Percentiles rank a stretch among this genome's conserved stretches.
These are phyloP conservation scores for Corymbia citriodora DNA, from an alignment of 441 rosid species.

Conservation along the genomic window DNA sequence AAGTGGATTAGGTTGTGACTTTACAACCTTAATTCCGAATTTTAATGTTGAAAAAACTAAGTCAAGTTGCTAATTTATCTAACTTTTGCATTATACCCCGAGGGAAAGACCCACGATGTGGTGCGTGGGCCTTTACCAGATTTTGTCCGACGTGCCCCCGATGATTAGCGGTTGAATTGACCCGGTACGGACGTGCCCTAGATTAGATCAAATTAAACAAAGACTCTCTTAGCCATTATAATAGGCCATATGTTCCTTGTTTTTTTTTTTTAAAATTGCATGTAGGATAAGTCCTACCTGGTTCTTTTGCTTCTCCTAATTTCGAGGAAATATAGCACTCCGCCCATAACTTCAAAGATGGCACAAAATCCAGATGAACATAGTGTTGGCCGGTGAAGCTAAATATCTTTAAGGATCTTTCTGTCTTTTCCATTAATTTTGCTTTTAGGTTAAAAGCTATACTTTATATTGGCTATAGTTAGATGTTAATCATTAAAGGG, in stretches of 20 bases:
- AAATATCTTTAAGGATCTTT: too few species aligned
- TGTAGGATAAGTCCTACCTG: background rate
- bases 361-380: rapidly evolving
- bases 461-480: too few species aligned
- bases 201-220: background rate
- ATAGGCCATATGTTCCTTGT: background rate
- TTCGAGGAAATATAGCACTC: background rate
- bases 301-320: background rate
- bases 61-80: background rate
- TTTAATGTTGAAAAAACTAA: background rate
- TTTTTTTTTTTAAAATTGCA: background rate
- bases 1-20: background rate
- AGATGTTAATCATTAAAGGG: too few species aligned
- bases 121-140: background rate
- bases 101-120: background rate
- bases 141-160: background rate
- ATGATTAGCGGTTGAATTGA: background rate
- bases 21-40: background rate
- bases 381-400: too few species aligned
- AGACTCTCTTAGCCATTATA: background rate
- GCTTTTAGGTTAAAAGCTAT: too few species aligned
- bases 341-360: background rate
- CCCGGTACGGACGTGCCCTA: background rate
- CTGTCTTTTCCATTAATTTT: too few species aligned
- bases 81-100: background rate